phyloP scores from a whole-genome alignment of 305 asterid species.

The Ruellia speciosa region DNA sequence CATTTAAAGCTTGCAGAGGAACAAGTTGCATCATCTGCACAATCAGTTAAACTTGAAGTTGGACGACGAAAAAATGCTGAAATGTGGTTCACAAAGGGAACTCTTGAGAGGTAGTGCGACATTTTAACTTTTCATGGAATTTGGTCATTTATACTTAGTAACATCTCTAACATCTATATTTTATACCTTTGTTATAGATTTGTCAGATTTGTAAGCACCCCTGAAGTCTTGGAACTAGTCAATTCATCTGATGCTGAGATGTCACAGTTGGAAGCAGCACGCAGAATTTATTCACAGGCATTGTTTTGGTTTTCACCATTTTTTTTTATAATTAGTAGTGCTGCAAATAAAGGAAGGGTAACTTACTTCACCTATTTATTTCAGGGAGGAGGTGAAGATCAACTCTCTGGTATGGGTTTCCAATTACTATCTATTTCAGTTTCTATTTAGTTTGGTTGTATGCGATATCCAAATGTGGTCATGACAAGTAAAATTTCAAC shows the following conservation, averaged over 20 bases:
- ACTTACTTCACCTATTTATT: slow-evolving; percentile 30
- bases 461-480: slow-evolving; percentile 9
- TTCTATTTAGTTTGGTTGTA: slow-evolving; percentile 15
- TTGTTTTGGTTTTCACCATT: slow-evolving; percentile 11
- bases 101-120: slow-evolving; percentile 67
- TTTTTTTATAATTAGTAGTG: slow-evolving; percentile 16
- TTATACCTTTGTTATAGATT: slow-evolving; percentile 40
- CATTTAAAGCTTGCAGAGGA: slow-evolving; percentile 80
- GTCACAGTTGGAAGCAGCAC: slow-evolving; percentile 91
- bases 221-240: slow-evolving; percentile 76
- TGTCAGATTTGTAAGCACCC: slow-evolving; percentile 88
- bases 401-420: slow-evolving; percentile 37
- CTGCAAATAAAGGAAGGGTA: slow-evolving; percentile 23
- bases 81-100: slow-evolving; percentile 93
- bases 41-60: slow-evolving; percentile 72
- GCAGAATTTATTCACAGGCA: slow-evolving; percentile 77
- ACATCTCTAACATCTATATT: slow-evolving; percentile 12
- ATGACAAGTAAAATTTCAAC: background rate
- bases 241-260: slow-evolving; percentile 73
- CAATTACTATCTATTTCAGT: slow-evolving; percentile 16
- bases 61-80: slow-evolving; percentile 49
- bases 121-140: slow-evolving; percentile 15
- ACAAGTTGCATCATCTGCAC: slow-evolving; percentile 58
- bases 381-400: slow-evolving; percentile 52
- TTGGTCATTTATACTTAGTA: background rate